Evolutionary conservation across 306 rosid species (phyloP).

Genomic region (Lagenaria siceraria): DNA sequence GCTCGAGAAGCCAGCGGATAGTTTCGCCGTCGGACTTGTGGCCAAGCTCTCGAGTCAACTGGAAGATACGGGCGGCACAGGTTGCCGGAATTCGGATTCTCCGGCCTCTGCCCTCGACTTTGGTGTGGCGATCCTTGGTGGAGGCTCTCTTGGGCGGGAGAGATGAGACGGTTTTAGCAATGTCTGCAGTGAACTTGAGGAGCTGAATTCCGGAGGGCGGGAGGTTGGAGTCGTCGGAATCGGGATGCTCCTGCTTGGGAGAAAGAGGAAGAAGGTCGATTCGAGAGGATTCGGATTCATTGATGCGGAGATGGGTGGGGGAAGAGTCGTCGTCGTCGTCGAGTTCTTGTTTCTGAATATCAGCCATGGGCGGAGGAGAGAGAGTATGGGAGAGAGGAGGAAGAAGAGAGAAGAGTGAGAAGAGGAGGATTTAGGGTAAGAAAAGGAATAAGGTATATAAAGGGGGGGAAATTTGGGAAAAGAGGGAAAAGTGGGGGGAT

Average conservation of each 20-base stretch:
- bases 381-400: not conserved
- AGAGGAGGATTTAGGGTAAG: not conserved
- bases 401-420: not conserved
- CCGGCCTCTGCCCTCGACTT: slow-evolving; percentile 77
- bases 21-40: slow-evolving; percentile 88
- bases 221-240: slow-evolving; percentile 9
- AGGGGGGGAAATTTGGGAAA: not conserved
- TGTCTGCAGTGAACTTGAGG: not conserved
- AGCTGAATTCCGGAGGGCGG: not conserved
- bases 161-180: not conserved
- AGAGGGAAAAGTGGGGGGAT: not conserved
- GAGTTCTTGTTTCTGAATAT: slow-evolving; percentile 10
- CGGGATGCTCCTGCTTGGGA: slow-evolving; percentile 38
- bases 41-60: slow-evolving; percentile 67
- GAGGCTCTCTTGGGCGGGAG: slow-evolving; percentile 32
- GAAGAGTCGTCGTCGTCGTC: slow-evolving; percentile 1
- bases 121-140: slow-evolving; percentile 72
- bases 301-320: slow-evolving; percentile 19
- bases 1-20: slow-evolving; percentile 71
- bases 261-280: slow-evolving; percentile 7
- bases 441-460: not conserved
- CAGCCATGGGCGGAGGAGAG: slow-evolving; percentile 1
- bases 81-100: slow-evolving; percentile 90
- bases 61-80: slow-evolving; percentile 74
- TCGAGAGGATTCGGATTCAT: not conserved